These are phyloP conservation scores for Diddensiella santjacobensis DNA, from an alignment of 805 yeast species.

Conservation along the genomic window DNA sequence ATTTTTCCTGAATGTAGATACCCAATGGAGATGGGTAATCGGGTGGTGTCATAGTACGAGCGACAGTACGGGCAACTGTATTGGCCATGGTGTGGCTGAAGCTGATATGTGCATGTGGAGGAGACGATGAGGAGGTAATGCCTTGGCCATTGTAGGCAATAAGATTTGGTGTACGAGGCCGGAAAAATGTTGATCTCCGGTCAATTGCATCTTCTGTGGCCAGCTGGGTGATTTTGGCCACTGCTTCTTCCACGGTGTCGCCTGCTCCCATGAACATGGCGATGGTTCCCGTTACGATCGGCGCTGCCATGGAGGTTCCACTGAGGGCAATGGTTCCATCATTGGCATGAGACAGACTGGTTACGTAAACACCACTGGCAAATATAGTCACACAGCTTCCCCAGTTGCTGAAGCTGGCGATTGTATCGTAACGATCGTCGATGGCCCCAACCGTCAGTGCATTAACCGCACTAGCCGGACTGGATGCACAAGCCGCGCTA, in stretches of 20 bases:
- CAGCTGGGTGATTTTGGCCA: slow-evolving; percentile 20
- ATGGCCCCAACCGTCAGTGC: slow-evolving; percentile 89
- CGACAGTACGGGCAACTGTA: no score
- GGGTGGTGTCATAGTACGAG: no score
- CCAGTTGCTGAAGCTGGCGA: slow-evolving; percentile 83
- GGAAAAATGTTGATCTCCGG: slow-evolving; percentile 25
- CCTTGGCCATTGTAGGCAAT: slow-evolving; percentile 25
- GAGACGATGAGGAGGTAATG: slow-evolving; percentile 35
- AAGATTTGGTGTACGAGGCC: slow-evolving; percentile 29
- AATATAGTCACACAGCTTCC: slow-evolving; percentile 82
- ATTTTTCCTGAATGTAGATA: no score
- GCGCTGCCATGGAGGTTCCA: slow-evolving; percentile 33
- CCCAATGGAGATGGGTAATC: not conserved
- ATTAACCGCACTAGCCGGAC: slow-evolving; percentile 74
- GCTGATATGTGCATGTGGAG: not conserved
- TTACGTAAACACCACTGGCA: slow-evolving; percentile 72
- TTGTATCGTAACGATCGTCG: slow-evolving; percentile 62
- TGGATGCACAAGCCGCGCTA: slow-evolving; percentile 69
- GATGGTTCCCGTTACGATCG: slow-evolving; percentile 29
- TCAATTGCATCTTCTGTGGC: slow-evolving; percentile 28
- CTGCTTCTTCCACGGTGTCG: slow-evolving; percentile 25
- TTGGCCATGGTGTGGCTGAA: no score
- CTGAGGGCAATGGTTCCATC: slow-evolving; percentile 23
- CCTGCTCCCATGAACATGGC: slow-evolving; percentile 33
- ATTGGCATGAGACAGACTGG: slow-evolving; percentile 27